Evolutionary conservation across 2,329 filamentous ascomycete species (phyloP), one percentile per base, ranked within the genome.

Genomic region (Ophiostoma ips): DNA sequence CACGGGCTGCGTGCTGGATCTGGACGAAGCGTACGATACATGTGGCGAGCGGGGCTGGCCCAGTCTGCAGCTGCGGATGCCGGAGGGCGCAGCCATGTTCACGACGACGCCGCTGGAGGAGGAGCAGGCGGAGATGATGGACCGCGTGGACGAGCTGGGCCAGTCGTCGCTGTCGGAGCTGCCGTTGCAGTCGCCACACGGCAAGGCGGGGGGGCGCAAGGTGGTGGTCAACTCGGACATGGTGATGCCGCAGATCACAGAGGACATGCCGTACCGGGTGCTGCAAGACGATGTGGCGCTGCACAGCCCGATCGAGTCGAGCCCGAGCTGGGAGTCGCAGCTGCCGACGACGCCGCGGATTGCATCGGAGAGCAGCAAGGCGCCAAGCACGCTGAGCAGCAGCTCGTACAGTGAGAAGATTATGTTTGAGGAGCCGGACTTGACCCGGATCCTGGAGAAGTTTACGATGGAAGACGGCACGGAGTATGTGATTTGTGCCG

Each of bases 21-120:
- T 60, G 28, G 59, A 59, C 2, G 58, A 61, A n/a, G 57, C 58
- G 3, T 34, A 50, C 1, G 55, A 55, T 13, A 54, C 58, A 1
- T 55, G 58, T 24, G 55, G 55, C 15, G 51, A 53, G 30, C 38
- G 33, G 3, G 59, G 59, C 10, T 61, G 59, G 59, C 59, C 59
- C 1, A 56, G 56, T 24, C 52, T 60, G 13, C 52, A 55, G 54
- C 54, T 60, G 13, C 54, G 55, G 38, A 49, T 54, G 37, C 54
- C 54, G 3, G 54, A 53, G 28, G 51, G 50, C 2, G 24, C 34
- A 6, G 50, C 46, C 30, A 44, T 47, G 52, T 55, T 51, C 16
- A 49, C 53, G 2, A 53, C 46, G 5, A 48, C 48, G 5, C 48
- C 46, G 15, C 41, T 50, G 21, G 49, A 50, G 11, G 50, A 51